Evolutionary conservation across 345 rosid genomes (phyloP).

Genomic region (Rhizophora mangle): DNA sequence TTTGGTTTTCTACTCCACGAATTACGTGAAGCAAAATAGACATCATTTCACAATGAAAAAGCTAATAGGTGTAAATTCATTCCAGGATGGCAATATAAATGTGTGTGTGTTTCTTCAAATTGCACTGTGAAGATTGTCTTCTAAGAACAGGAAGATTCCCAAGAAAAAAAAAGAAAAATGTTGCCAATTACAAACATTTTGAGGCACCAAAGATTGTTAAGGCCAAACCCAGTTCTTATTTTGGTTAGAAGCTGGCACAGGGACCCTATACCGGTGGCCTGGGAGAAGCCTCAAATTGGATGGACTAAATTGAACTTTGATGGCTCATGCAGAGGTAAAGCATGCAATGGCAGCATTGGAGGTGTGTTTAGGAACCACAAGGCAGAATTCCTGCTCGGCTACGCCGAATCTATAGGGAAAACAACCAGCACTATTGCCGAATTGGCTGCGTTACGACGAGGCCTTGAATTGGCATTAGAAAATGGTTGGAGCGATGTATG

Average conservation of each 20-base stretch:
- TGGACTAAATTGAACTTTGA: slow-evolving; percentile 89
- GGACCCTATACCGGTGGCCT: slow-evolving; percentile 56
- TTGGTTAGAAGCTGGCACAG: slow-evolving; percentile 46
- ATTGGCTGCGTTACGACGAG: slow-evolving; percentile 64
- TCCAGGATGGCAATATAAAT: neutral
- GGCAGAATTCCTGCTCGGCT: slow-evolving; percentile 75
- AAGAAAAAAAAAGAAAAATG: slow-evolving; percentile 12
- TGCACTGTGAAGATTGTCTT: neutral
- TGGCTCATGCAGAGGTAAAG: slow-evolving; percentile 54
- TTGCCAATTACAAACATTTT: slow-evolving; percentile 34
- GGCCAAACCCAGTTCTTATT: slow-evolving; percentile 20
- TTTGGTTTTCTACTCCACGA: slow-evolving; percentile 19
- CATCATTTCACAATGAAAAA: neutral
- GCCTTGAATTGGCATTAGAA: slow-evolving; percentile 71
- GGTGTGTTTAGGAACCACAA: slow-evolving; percentile 79
- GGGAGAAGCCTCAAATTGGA: slow-evolving; percentile 64
- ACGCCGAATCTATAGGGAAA: slow-evolving; percentile 68
- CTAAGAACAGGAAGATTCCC: neutral
- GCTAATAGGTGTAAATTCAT: neutral
- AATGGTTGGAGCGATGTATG: slow-evolving; percentile 69
- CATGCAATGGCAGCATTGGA: slow-evolving; percentile 67
- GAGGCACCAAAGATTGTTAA: slow-evolving; percentile 33
- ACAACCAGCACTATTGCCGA: slow-evolving; percentile 70
- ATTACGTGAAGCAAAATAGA: slow-evolving; percentile 7
- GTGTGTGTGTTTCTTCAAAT: neutral